phyloP scores from a whole-genome alignment of 345 rosid species.

The Linum trigynum region DNA sequence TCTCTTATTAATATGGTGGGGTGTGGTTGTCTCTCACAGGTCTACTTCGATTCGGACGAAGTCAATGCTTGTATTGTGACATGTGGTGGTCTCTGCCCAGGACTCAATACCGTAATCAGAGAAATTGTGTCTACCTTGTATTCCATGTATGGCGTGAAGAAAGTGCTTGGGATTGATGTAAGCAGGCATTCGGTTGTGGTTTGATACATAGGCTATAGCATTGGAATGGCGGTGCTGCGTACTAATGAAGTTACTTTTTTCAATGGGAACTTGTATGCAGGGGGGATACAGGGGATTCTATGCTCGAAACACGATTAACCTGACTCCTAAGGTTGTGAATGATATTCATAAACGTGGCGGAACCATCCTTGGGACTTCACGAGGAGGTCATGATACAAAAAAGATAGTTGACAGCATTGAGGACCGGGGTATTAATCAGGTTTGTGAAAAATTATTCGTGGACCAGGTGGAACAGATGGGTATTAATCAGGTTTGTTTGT shows the following conservation, averaged over 20 bases:
- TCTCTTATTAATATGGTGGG: neutral
- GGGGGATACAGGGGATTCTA: conserved; percentile 94
- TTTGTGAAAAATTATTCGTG: conserved; percentile 13
- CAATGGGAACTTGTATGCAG: conserved; percentile 19
- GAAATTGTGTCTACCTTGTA: conserved; percentile 69
- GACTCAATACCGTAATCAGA: conserved; percentile 82
- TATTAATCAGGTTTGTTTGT: neutral
- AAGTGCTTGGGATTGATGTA: conserved; percentile 76
- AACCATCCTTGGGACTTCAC: conserved; percentile 72
- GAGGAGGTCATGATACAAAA: conserved; percentile 76
- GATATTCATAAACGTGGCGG: conserved; percentile 94
- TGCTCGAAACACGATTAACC: conserved; percentile 56
- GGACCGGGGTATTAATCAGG: conserved; percentile 94
- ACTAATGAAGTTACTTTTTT: neutral
- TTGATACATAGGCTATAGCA: neutral
- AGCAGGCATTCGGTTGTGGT: conserved; percentile 11
- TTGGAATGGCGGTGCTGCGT: neutral
- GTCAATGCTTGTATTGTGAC: conserved; percentile 85
- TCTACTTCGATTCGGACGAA: conserved; percentile 68
- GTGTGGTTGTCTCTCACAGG: conserved; percentile 28
- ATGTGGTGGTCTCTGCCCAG: conserved; percentile 93
- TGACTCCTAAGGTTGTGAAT: conserved; percentile 64
- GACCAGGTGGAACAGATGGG: neutral
- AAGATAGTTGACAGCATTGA: conserved; percentile 95
- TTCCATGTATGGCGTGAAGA: conserved; percentile 75